Base-by-base conservation (phyloP, 2,329 filamentous ascomycete species). In the Ascochyta rabiei region DNA sequence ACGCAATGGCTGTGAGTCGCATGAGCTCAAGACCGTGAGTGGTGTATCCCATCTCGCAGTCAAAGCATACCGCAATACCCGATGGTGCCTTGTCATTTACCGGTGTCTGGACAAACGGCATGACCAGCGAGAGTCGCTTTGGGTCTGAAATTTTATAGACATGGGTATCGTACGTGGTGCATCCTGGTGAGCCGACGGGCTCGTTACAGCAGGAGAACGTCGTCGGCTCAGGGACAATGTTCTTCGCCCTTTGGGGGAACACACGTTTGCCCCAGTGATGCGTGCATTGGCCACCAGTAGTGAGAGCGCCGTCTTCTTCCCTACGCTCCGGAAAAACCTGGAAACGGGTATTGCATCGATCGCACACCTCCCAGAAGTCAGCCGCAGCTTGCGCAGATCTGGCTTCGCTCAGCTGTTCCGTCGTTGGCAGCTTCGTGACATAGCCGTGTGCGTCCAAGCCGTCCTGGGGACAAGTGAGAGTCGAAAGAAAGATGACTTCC, bases 41-140 rank as follows among this genome's bases (percentile, higher is more conserved):
- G 0, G 96, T 99, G 70, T 96, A 98, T 4, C 90, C 91, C 95
- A 99, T 99, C 72, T 99, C 95, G 68, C 95, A 98, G 73, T 99
- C 95, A 67, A 99, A 93, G 60, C 87, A 89, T 10, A 98, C 86
- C 2, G 89, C 90, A 31, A 84, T 84, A 1, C 68, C 43, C 30
- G 61, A 59, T 3, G 67, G 59, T 1, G 64, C 69, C 12, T 76
- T 66, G 1, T 78, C 72, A 61, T 91, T 92, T 12, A 81, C 76
- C 0, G 93, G 93, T 0, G 95, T 98, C 57, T 85, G 76, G 52
- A 86, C 83, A 72, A 96, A 99, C 46, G 93, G 92, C 66, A 96
- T 82, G 3, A 93, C 78, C 0, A 87, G 79, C 0, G 92, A 91
- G 23, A 99, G 81, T 19, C 92, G 82, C 60, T 90, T 91, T 1